Evolutionary conservation across 495 filamentous ascomycete genomes (phyloP), one percentile per base, ranked within the genome.

Genomic region (Aspergillus diversus): DNA sequence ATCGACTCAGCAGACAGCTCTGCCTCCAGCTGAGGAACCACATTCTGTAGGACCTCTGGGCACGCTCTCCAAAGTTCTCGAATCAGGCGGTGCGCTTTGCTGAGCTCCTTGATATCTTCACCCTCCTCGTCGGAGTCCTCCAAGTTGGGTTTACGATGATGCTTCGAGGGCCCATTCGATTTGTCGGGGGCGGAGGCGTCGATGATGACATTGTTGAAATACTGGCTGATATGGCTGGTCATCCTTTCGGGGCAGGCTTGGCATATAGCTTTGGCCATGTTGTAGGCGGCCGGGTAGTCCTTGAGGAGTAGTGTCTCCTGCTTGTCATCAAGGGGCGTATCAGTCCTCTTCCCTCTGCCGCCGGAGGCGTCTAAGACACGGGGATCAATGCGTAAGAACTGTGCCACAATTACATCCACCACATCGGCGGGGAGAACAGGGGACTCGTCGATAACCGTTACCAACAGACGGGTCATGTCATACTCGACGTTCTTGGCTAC

Each of bases 151-250:
- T 77, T 82, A 55, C 79, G 75, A 55, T 77, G 69, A 33, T 69
- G 78, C 78, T 81, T 89, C 76, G 55, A 66, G 42, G 69, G 65
- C 5, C 74, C 73, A 17, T 82, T 78, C 13, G 72, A 55, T 57
- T 66, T 57, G 35, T 71, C 73, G 1, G 72, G 69, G 3, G 86
- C 83, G 0, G 94, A 92, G 12, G 91, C 89, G 67, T 97, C 91
- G 50, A 97, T 86, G 57, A 99, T 94, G 27, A 98, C 92, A 61
- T 97, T 92, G 73, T 93, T 95, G 75, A 99, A 99, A 71, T 97
- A 99, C 70, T 96, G 93, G 65, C 92, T 93, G 58, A 97, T 89
- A 66, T 92, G 89, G 53, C 92, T 88, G 1, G 92, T 89, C 94
- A 99, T 97, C 72, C 93, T 91, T 63, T 97, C 95, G 3, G 91